Base-by-base conservation (phyloP, 129 eudicot species). In the Glebionis coronaria region DNA sequence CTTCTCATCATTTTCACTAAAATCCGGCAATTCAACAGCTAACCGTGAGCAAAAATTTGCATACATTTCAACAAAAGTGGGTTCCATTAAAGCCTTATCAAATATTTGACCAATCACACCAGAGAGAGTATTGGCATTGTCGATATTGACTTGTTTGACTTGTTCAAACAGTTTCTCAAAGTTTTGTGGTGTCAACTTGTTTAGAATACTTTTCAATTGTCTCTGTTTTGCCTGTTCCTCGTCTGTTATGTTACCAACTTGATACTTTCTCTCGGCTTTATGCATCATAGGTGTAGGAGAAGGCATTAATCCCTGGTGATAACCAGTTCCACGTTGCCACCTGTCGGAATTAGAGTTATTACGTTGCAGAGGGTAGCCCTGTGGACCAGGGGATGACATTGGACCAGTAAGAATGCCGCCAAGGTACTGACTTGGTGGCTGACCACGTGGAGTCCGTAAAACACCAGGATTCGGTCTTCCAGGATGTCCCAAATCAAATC, bases 151-250 rank as follows among this genome's bases (percentile, higher is more conserved):
- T 73, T 82, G 80, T 35, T 82, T 86, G 28, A 93, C 98, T 82
- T 88, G 98, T 55, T 93, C 91, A 47, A 93, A 93, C 42, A 93
- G 72, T 62, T 81, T 93, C 18, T 93, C 98, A 61, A 93, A 93
- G 78, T 93, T 93, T 47, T 93, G 96, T 6, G 98, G 98, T 49
- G 98, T 93, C 29, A 93, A 76, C 80, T 86, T 93, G 74, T 88
- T 93, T 23, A 93, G 15, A n/a, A 88, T 93, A 38, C 80, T 85
- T 65, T 93, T 93, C 73, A 93, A 74, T 77, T 70, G 96, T 69
- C 95, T 82, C 78, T 93, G 98, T 60, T 88, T 93, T 4, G 86
- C 91, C 57, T 88, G 82, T 73, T 93, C 98, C 76, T 88, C 96
- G 54, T 88, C 96, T 4, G 95, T 72, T 65, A 88, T 54, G 73